Percentiles rank a stretch among this genome's conserved stretches.
Conservation (phyloP, 257 asterid genomes). For the Paraleonurus japonicus region DNA sequence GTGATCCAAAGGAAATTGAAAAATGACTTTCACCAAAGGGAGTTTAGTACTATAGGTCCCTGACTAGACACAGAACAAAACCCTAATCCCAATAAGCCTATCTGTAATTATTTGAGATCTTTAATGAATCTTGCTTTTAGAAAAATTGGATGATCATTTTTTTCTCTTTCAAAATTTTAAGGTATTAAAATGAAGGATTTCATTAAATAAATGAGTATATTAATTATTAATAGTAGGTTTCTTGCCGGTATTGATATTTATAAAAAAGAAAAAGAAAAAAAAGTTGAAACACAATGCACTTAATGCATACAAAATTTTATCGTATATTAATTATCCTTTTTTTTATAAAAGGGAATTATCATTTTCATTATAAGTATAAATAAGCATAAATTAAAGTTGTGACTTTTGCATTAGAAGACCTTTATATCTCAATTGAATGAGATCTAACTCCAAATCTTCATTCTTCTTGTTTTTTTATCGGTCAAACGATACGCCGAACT, state of each 20-base stretch:
- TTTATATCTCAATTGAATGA: not conserved
- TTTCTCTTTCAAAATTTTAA: not conserved
- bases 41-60: not conserved
- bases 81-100: conserved; percentile 15
- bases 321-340: no score
- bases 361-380: no score
- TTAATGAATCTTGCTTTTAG: conserved; percentile 22
- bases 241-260: no score
- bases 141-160: not conserved
- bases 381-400: no score
- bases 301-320: no score
- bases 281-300: no score
- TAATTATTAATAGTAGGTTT: no score
- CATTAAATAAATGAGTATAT: no score
- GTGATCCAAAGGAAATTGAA: conserved; percentile 25
- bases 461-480: no score
- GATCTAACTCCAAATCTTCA: not conserved
- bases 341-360: no score
- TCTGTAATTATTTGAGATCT: conserved; percentile 29
- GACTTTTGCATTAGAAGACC: not conserved
- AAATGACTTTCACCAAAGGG: conserved; percentile 21
- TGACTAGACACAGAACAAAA: not conserved
- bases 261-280: no score
- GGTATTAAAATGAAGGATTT: not conserved
- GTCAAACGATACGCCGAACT: no score